Evolutionary conservation across 176 grass and related monocot species (phyloP), one percentile per base, ranked within the genome.

Genomic region (Phragmites australis): DNA sequence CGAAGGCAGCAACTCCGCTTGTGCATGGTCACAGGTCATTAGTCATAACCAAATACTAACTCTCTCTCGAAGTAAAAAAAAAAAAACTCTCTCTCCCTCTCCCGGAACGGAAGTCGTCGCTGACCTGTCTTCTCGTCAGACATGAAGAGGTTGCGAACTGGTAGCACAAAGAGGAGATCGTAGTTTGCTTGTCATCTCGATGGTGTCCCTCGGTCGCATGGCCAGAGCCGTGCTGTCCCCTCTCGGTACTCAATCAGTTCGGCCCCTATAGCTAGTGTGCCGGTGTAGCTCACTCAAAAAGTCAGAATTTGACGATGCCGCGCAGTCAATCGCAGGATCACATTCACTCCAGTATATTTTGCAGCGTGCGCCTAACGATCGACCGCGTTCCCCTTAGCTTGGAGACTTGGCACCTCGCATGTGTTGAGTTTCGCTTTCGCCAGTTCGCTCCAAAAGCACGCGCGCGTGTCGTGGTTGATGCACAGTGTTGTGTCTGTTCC

Each of bases 151-250:
- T 6, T 37, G 32, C 1, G 58, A 77, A n/a, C 2, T 2, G 59
- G 4, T 65, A 37, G 46, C 4, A 14, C 77, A 14, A 14, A 8
- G 30, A 40, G n/a, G 21, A 11, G 68, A 63, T 49, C 40, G 9
- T 7, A 0, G 34, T 48, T 76, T 7, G 27, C 50, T 70, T 41
- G 86, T 54, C 65, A 44, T 29, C 80, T 41, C 63, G 72, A 5
- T 3, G 72, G 58, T 87, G 85, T 64, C 74, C 47, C 74, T 72
- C 16, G 65, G 86, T 57, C 80, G 55, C 29, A 9, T 3, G 80
- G 48, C 65, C 75, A n/a, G 74, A 88, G 86, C 74, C 86, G 86
- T 88, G 86, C 67, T 83, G 86, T 79, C 80, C 74, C 80, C 86
- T 83, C 80, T 65, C 79, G 27, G 13, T 52, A n/a, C 9, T 26